Base-by-base conservation (phyloP, 139 green algal genomes). In the Micractinium sp. region DNA sequence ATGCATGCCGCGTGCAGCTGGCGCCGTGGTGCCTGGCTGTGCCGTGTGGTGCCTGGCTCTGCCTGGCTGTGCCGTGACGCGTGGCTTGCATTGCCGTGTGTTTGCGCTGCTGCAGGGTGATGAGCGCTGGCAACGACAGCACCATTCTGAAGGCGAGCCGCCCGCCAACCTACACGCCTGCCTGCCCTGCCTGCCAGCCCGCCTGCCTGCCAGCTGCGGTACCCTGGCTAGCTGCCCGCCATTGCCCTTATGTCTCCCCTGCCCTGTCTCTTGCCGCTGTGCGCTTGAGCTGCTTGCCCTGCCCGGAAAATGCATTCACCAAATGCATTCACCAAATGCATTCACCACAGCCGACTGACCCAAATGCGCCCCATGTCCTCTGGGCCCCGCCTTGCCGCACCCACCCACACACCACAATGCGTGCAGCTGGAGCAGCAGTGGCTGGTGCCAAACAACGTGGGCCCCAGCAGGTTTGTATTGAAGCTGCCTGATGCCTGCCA, bases 371-470 rank as follows among this genome's bases (percentile, higher is more conserved):
- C n/a, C n/a, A n/a, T n/a, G n/a, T 75, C 25, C 67, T 75, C 67
- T n/a, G n/a, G n/a, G n/a, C 25, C 31, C 25, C 25, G 5, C 22
- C 4, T 75, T 33, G 31, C 29, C 22, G 23, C 67, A 16, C 22
- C 31, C 25, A 29, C 29, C 1, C 67, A 33, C 67, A 35, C 33
- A 1, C 67, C 67, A 31, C 67, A 18, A 18, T 1, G 1, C 35
- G 0, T 84, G 80, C 47, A 77, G 63, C 82, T 87, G 63, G 82
- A 87, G 82, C 63, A 87, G 82, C 63, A 87, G 36, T 87, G 82
- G 82, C 82, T 78, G 35, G 82, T 61, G 25, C 82, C 82, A 2
- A 39, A 39, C 25, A 61, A 61, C 0, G 35, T 87, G 23, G 82
- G 63, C 1, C 63, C 82, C 82, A 79, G 38, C 82, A 79, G 36